Conservation (phyloP, 2,329 filamentous ascomycete species). For the Hypomyces rosellus region DNA sequence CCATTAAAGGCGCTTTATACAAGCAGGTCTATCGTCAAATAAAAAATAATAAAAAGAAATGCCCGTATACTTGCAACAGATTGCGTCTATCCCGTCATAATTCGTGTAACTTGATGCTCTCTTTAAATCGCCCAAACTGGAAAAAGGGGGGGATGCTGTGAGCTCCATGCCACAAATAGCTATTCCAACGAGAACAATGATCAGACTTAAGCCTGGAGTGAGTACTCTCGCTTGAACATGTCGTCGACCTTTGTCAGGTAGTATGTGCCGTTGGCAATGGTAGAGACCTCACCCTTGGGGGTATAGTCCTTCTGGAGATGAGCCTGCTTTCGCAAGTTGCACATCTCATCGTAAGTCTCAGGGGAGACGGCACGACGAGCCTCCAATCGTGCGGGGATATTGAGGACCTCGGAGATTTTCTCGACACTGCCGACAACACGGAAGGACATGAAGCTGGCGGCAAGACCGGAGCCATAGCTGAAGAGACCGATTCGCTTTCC, state of each 20-base stretch:
- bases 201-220: constrained; percentile 58
- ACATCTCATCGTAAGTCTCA: constrained; percentile 73
- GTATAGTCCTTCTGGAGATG: constrained; percentile 76
- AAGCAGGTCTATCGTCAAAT: constrained; percentile 10
- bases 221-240: constrained; percentile 78
- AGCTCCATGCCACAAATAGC: constrained; percentile 9
- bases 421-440: constrained; percentile 66
- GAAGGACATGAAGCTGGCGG: constrained; percentile 65
- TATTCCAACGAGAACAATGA: constrained; percentile 5
- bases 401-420: constrained; percentile 58
- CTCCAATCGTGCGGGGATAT: constrained; percentile 63
- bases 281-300: constrained; percentile 62
- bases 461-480: constrained; percentile 74
- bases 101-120: constrained; percentile 2
- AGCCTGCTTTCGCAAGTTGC: constrained; percentile 72
- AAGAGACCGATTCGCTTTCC: constrained; percentile 71
- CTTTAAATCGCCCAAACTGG: constrained; percentile 4
- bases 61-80: constrained; percentile 1
- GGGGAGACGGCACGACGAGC: constrained; percentile 61
- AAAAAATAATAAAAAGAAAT: constrained; percentile 3
- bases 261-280: constrained; percentile 62
- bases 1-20: constrained; percentile 10
- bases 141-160: constrained; percentile 1
- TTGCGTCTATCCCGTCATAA: constrained; percentile 13
- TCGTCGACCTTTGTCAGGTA: constrained; percentile 76